Base-by-base conservation (phyloP, 2,329 filamentous ascomycete genomes). In the Colletotrichum liriopes region DNA sequence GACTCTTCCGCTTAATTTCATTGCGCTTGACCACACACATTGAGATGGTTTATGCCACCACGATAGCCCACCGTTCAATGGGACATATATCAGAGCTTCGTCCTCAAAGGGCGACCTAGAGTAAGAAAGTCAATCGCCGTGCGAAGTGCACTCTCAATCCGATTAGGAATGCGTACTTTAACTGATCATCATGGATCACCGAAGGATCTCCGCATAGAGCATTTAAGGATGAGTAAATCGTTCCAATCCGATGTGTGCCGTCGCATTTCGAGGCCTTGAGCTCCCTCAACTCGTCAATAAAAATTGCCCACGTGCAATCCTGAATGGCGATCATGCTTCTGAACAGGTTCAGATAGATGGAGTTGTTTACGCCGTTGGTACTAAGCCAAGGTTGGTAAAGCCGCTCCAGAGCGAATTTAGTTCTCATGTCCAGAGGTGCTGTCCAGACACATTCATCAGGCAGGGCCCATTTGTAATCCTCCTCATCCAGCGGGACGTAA, bases 11-110 rank as follows among this genome's bases (percentile, higher is more conserved):
- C 58, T 70, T 5, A 82, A 77, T 4, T 72, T 72, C 3, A 79
- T 77, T 1, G 78, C 74, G 29, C 77, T 79, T 0, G 81, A 81
- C 82, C 81, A 83, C 0, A 83, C 70, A 64, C 81, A 83, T 16
- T 82, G 66, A 0, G 74, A 72, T 0, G 73, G 45, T 3, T 74
- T 78, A 54, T 79, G 73, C 23, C 23, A 26, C 81, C 82, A 83
- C 16, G 47, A 29, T 4, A 43, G n/a, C 32, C 37, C 14, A 20
- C 65, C 73, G 12, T 74, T 39, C 6, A 9, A 45, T 1, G 35
- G 9, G 14, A 69, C 60, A 26, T 71, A 72, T 26, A 74, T 75
- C 29, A 76, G 55, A 2, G 63, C 26, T 5, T 72, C 47, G 26
- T 64, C 45, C 20, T 72, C 65, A 49, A 76, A 75, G 41, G 12